These are phyloP conservation scores for Taphrina pruni DNA, from an alignment of 1,139 yeast species.

Conservation along the genomic window DNA sequence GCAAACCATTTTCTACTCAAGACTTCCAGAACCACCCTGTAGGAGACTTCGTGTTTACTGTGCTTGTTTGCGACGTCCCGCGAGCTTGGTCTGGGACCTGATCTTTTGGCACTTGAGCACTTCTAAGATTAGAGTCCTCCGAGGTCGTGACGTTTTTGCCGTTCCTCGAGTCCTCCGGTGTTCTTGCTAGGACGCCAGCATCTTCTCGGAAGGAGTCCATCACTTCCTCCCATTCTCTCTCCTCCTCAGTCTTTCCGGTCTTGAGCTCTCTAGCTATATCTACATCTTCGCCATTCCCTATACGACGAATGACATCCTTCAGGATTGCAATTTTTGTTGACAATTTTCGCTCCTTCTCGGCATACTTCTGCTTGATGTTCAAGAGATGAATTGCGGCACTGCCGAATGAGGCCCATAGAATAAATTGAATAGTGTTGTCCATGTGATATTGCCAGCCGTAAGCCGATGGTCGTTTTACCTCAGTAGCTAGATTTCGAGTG, in stretches of 20 bases:
- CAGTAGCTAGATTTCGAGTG: background rate
- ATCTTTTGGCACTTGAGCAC: no score
- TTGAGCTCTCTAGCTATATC: conserved; percentile 30
- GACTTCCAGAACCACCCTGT: background rate
- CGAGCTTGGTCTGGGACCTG: no score
- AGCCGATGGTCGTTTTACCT: conserved; percentile 2
- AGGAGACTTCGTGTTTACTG: background rate
- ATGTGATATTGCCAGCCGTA: conserved; percentile 30
- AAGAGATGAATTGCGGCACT: conserved; percentile 37
- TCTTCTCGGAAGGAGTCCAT: conserved; percentile 28
- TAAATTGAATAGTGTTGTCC: conserved; percentile 33
- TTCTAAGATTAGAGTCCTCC: no score
- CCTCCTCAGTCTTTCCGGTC: conserved; percentile 35
- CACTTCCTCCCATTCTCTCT: conserved; percentile 37
- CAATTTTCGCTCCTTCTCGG: conserved; percentile 31
- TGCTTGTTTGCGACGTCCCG: background rate
- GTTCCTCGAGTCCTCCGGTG: background rate
- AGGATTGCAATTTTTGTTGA: conserved; percentile 34
- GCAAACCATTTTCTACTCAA: no score
- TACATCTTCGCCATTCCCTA: conserved; percentile 36
- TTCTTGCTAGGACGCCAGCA: conserved; percentile 1
- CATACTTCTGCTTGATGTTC: conserved; percentile 36
- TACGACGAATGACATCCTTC: conserved; percentile 28
- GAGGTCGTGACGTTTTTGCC: no score
- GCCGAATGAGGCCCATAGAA: conserved; percentile 39